Evolutionary conservation across 225 moss, liverwort and hornwort species (phyloP), one percentile per base, ranked within the genome.

Genomic region (Thuidium tamariscinum): DNA sequence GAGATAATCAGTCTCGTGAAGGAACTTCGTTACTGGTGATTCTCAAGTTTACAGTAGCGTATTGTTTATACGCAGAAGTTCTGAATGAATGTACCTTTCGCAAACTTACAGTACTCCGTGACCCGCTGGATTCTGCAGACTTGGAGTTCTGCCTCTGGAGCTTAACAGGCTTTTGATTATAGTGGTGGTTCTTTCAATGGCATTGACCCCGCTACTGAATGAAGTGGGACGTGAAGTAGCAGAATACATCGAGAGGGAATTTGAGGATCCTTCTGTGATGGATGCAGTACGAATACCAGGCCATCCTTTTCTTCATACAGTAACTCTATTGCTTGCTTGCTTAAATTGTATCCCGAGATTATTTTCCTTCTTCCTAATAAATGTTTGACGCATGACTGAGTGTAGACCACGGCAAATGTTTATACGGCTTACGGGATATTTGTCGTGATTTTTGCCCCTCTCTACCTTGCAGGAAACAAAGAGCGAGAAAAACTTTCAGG

Each of bases 161-260:
- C 65, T 99, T 70, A 99, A 99, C 93, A 95, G 99, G 49, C 95
- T 99, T 80, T 93, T 99, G 85, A 99, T 99, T 54, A 99, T 99
- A 88, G 99, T 99, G 30, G 99, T 99, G 68, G 99, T 99, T 21
- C 89, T 99, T 48, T 99, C 99, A 56, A 99, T 99, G 99, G 96
- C 95, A 49, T 86, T 99, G 86, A 99, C 99, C 9, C 99, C 99
- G 61, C 87, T 97, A 63, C 88, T 99, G 20, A 99, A 99, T 88
- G 99, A 99, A 91, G 59, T 99, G 86, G 99, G 97, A 75, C 95
- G 99, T 80, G 91, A 85, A 74, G 96, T 91, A 68, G 97, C 99
- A 59, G 89, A 85, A 34, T 94, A 92, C 25, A 93, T 99, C 46
- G 97, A 97, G 87, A 88, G 86, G 51, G 91, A 90, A 76, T 90